phyloP scores from a whole-genome alignment of 495 filamentous ascomycete genomes.

The Apiosordaria backusii region DNA sequence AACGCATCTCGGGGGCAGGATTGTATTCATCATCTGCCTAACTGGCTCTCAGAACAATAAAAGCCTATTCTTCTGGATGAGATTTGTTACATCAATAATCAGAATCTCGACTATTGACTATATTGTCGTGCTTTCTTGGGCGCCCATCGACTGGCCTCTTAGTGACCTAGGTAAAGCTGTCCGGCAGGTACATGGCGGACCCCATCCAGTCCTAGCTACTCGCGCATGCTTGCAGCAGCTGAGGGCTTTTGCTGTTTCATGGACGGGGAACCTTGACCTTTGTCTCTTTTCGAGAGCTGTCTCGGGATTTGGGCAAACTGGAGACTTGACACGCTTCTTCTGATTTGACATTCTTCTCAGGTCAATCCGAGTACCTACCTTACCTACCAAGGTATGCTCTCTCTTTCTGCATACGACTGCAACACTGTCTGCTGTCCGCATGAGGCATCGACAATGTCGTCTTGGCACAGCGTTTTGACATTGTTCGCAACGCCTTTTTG shows the following conservation, averaged over 20 bases:
- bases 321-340: not conserved
- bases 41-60: not conserved
- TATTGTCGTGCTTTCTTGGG: not conserved
- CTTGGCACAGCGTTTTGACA: not conserved
- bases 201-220: not conserved
- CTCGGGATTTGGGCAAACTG: not conserved
- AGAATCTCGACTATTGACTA: not conserved
- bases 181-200: not conserved
- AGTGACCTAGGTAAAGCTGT: not conserved
- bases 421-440: not conserved
- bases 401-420: not conserved
- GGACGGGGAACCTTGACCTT: not conserved
- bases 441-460: not conserved
- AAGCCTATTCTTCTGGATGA: not conserved
- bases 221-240: not conserved
- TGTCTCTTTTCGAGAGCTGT: not conserved
- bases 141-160: not conserved
- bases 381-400: too few relatives aligned
- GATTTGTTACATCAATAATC: not conserved
- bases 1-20: conserved; percentile 3
- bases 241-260: not conserved
- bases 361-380: too few relatives aligned
- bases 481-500: conserved; percentile 5
- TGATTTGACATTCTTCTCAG: not conserved
- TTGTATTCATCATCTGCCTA: not conserved